These are phyloP conservation scores for Talaromyces proteolyticus DNA, from an alignment of 495 filamentous ascomycete genomes.

Conservation along the genomic window DNA sequence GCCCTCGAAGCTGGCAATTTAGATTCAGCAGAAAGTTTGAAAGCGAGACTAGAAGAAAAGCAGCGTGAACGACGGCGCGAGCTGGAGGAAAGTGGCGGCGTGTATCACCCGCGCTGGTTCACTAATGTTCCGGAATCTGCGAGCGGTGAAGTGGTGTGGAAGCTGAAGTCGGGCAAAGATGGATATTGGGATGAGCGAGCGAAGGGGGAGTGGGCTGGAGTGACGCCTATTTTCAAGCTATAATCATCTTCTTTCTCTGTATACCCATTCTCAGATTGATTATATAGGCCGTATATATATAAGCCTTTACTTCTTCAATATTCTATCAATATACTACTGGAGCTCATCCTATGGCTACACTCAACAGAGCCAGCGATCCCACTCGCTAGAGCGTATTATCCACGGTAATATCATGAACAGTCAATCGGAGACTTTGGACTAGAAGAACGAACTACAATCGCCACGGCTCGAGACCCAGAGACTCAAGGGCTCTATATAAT, in stretches of 20 bases:
- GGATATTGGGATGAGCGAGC: constrained; percentile 88
- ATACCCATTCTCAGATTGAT: neutral
- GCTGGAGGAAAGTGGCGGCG: constrained; percentile 66
- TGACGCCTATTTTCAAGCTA: constrained; percentile 64
- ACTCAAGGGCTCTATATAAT: too few relatives aligned
- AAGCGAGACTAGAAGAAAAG: constrained; percentile 75
- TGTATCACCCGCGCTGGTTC: constrained; percentile 79
- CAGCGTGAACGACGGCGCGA: constrained; percentile 71
- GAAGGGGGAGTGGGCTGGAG: constrained; percentile 61
- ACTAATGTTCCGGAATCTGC: constrained; percentile 46
- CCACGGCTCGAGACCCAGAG: too few relatives aligned
- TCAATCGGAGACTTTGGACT: too few relatives aligned
- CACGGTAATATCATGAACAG: too few relatives aligned
- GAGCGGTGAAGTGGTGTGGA: constrained; percentile 72
- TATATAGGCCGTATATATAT: neutral
- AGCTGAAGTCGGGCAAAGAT: constrained; percentile 70
- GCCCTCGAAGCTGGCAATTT: constrained; percentile 76
- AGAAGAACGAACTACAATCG: too few relatives aligned
- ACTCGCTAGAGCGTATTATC: too few relatives aligned
- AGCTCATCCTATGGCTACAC: too few relatives aligned
- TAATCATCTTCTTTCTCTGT: constrained; percentile 7
- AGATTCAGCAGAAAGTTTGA: constrained; percentile 78
- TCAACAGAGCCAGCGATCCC: too few relatives aligned
- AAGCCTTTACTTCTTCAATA: too few relatives aligned
- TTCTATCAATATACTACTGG: too few relatives aligned